phyloP scores from a whole-genome alignment of 129 eudicot genomes.

The Escallonia herrerae region DNA sequence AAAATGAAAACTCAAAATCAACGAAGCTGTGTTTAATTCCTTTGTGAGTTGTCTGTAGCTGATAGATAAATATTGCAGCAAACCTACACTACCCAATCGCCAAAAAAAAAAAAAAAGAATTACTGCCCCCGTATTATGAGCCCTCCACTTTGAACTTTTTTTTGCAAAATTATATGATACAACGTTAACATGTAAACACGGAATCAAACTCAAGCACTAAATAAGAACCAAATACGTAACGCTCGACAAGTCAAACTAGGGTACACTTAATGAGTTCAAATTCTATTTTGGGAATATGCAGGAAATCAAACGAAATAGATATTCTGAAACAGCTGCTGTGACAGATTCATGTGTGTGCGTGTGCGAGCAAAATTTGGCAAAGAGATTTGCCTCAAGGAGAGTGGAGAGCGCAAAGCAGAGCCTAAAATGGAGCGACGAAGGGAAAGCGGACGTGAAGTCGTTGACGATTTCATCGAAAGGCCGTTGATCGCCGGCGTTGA shows the following conservation, averaged over 20 bases:
- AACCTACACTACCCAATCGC: too few species aligned
- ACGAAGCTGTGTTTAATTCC: too few species aligned
- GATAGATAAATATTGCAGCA: too few species aligned
- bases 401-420: slow-evolving; percentile 60
- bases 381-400: slow-evolving; percentile 34
- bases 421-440: slow-evolving; percentile 33
- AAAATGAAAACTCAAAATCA: too few species aligned
- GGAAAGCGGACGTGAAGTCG: slow-evolving; percentile 48
- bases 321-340: not conserved
- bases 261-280: not conserved
- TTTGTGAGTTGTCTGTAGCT: too few species aligned
- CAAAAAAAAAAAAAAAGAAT: not conserved
- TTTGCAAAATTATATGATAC: too few species aligned
- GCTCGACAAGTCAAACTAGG: not conserved
- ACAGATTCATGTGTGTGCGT: not conserved
- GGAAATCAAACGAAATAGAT: not conserved
- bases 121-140: too few species aligned
- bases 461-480: slow-evolving; percentile 51
- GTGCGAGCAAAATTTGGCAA: not conserved
- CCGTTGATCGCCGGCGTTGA: slow-evolving; percentile 57
- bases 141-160: too few species aligned
- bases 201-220: not conserved
- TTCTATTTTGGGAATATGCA: not conserved
- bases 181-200: not conserved
- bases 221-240: not conserved